These are phyloP conservation scores for Elaeagnus macrophylla DNA, from an alignment of 306 rosid species.

Conservation along the genomic window DNA sequence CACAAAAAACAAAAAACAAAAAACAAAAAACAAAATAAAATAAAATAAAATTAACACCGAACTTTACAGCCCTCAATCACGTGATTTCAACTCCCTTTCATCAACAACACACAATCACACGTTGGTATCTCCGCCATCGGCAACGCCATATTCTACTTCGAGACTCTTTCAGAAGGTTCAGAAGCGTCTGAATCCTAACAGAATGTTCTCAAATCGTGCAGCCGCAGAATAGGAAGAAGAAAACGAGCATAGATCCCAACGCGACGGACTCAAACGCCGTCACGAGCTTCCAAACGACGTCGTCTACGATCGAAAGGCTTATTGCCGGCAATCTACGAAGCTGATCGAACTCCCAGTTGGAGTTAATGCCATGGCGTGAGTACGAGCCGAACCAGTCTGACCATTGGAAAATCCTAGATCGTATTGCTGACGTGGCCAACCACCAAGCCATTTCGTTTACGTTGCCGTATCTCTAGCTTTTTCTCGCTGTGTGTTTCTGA, in stretches of 20 bases:
- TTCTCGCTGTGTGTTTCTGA: no score
- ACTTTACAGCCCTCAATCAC: no score
- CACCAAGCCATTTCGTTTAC: constrained; percentile 20
- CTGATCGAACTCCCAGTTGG: constrained; percentile 27
- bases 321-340: constrained; percentile 42
- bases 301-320: constrained; percentile 50
- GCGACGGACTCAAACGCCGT: constrained; percentile 78
- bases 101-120: no score
- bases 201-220: constrained; percentile 41
- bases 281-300: constrained; percentile 55
- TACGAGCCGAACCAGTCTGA: constrained; percentile 28
- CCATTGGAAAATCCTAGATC: constrained; percentile 35
- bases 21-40: no score
- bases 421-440: constrained; percentile 29
- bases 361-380: constrained; percentile 11
- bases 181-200: no score
- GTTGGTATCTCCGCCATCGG: no score
- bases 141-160: no score
- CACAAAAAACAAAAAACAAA: no score
- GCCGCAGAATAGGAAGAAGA: constrained; percentile 83
- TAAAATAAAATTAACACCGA: no score
- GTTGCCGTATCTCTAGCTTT: no score
- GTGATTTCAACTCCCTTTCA: no score
- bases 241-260: constrained; percentile 62
- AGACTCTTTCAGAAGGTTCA: no score